Conservation (phyloP, 306 rosid species). For the Castanea crenata region DNA sequence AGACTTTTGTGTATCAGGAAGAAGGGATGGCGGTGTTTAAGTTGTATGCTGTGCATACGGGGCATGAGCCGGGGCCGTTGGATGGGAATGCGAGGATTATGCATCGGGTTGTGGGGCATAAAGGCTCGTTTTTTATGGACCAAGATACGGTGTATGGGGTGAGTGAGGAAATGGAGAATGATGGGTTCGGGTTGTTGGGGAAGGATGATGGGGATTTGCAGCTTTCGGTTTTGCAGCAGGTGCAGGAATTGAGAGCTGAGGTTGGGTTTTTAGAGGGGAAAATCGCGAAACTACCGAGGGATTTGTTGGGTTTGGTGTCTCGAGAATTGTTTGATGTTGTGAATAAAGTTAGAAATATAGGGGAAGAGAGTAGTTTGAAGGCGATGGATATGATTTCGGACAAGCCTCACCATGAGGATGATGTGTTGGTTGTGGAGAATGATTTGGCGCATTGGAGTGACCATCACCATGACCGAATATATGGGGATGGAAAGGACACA, state of each 20-base stretch:
- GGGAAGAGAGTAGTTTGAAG: slow-evolving; percentile 60
- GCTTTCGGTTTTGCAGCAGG: slow-evolving; percentile 76
- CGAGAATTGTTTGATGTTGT: slow-evolving; percentile 73
- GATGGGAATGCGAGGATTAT: slow-evolving; percentile 98
- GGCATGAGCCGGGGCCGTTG: slow-evolving; percentile 97
- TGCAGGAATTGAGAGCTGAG: slow-evolving; percentile 82
- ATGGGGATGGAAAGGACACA: slow-evolving; percentile 77
- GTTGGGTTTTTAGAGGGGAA: slow-evolving; percentile 76
- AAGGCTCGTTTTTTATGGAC: slow-evolving; percentile 78
- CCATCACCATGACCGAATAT: slow-evolving; percentile 76
- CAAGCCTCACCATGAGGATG: slow-evolving; percentile 64
- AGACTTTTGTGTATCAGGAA: slow-evolving; percentile 93
- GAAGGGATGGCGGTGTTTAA: slow-evolving; percentile 91
- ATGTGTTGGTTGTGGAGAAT: slow-evolving; percentile 83
- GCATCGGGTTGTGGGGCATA: slow-evolving; percentile 93
- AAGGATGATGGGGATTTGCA: slow-evolving; percentile 86
- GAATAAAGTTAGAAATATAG: slow-evolving; percentile 65
- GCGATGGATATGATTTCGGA: slow-evolving; percentile 60
- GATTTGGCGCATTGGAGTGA: slow-evolving; percentile 95
- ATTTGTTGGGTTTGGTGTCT: slow-evolving; percentile 72
- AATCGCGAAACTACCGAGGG: slow-evolving; percentile 58
- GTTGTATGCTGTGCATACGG: slow-evolving; percentile 94
- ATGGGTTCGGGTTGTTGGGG: slow-evolving; percentile 77
- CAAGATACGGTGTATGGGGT: slow-evolving; percentile 90
- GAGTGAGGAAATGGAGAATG: slow-evolving; percentile 83